Conservation (phyloP, 352 stramenopile species). For the Phytophthora fragariae region DNA sequence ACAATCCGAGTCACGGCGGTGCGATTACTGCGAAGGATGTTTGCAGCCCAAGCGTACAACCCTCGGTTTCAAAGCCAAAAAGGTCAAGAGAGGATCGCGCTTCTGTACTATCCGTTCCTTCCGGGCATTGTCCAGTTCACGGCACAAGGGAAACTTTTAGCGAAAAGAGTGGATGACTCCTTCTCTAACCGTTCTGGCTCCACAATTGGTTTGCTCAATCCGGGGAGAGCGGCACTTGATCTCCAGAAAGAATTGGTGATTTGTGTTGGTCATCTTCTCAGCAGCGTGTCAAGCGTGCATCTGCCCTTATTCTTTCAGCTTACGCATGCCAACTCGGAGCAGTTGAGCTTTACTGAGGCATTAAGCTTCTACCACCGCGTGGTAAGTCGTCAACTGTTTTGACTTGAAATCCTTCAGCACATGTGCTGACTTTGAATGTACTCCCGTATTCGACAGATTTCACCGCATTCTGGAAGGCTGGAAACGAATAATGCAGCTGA, state of each 20-base stretch:
- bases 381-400: slow-evolving; percentile 26
- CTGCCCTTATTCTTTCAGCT: slow-evolving; percentile 56
- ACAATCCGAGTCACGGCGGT: slow-evolving; percentile 62
- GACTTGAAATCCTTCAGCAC: background rate
- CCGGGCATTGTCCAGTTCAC: slow-evolving; percentile 56
- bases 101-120: slow-evolving; percentile 72
- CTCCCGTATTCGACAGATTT: background rate
- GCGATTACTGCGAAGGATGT: slow-evolving; percentile 67
- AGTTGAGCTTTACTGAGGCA: slow-evolving; percentile 49
- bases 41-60: slow-evolving; percentile 70
- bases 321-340: background rate
- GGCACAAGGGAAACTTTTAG: slow-evolving; percentile 54
- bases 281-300: slow-evolving; percentile 56
- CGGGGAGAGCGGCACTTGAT: slow-evolving; percentile 29
- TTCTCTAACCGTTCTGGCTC: background rate
- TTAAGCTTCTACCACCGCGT: slow-evolving; percentile 63
- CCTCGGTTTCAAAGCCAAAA: slow-evolving; percentile 44
- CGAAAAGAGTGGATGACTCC: slow-evolving; percentile 8
- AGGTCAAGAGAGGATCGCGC: slow-evolving; percentile 65
- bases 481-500: background rate
- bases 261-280: slow-evolving; percentile 70
- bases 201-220: background rate
- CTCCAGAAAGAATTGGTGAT: slow-evolving; percentile 70
- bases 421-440: background rate
- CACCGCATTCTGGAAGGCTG: background rate